These are phyloP conservation scores for Fusarium buharicum DNA, from an alignment of 2,329 filamentous ascomycete genomes.

Conservation along the genomic window DNA sequence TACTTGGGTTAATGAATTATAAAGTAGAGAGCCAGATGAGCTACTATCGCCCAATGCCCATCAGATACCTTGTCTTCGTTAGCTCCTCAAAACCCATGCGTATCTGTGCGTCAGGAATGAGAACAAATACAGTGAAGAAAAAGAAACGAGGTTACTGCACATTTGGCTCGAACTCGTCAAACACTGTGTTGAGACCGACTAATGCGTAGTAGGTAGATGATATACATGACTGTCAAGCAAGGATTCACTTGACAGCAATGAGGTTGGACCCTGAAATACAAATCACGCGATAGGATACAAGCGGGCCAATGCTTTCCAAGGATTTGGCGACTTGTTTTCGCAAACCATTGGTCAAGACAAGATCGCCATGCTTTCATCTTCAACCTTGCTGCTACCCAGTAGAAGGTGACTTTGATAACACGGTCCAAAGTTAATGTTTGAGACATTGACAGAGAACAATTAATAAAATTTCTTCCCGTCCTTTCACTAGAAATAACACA, in stretches of 20 bases:
- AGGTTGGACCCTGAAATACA: slow-evolving; percentile 1
- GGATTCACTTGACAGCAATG: slow-evolving; percentile 8
- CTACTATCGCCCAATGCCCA: too few species aligned
- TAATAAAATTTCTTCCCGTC: not conserved
- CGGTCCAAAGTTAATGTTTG: slow-evolving; percentile 5
- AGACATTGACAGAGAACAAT: not conserved
- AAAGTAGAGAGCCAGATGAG: too few species aligned
- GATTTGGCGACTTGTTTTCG: slow-evolving; percentile 17
- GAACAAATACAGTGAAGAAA: too few species aligned
- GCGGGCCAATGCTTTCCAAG: slow-evolving; percentile 14
- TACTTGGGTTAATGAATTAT: too few species aligned
- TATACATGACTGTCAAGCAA: not conserved
- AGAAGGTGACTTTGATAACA: slow-evolving; percentile 12
- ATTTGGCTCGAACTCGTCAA: not conserved
- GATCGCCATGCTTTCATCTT: slow-evolving; percentile 31
- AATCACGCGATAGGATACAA: slow-evolving; percentile 16
- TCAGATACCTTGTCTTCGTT: too few species aligned
- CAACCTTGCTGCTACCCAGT: slow-evolving; percentile 14
- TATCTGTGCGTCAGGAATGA: too few species aligned
- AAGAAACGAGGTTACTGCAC: too few species aligned
- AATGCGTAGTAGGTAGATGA: not conserved
- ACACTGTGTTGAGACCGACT: not conserved
- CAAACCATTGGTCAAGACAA: slow-evolving; percentile 26
- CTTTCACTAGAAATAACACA: not conserved
- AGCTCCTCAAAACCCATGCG: too few species aligned